A percentile compares a stretch with the other conserved stretches of the same genome.
These are phyloP conservation scores for Begonia masoniana DNA, from an alignment of 306 rosid genomes.

Conservation along the genomic window DNA sequence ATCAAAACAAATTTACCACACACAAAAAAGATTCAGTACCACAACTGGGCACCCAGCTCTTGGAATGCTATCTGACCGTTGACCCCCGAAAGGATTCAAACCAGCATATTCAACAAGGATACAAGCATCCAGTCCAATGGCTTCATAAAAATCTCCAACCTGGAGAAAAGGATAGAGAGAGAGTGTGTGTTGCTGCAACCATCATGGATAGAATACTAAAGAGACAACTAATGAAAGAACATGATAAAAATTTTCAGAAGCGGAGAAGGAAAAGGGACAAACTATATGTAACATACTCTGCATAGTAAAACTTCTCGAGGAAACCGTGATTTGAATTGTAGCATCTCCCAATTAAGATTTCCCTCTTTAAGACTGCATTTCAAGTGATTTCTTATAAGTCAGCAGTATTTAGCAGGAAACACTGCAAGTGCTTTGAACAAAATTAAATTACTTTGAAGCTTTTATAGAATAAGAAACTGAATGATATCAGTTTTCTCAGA, in stretches of 20 bases:
- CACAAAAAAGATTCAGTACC: constrained; percentile 30
- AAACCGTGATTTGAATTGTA: constrained; percentile 87
- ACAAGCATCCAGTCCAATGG: constrained; percentile 85
- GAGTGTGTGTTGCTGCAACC: neutral
- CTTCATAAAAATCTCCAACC: constrained; percentile 97
- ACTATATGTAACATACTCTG: constrained; percentile 40
- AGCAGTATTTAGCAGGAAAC: too few species aligned
- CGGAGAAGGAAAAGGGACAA: too few species aligned
- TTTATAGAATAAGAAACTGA: too few species aligned
- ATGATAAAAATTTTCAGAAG: neutral
- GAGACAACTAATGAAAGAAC: neutral
- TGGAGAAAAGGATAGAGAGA: constrained; percentile 13
- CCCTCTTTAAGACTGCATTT: constrained; percentile 72
- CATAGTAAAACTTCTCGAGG: constrained; percentile 86
- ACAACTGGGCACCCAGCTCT: constrained; percentile 95
- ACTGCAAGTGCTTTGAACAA: too few species aligned
- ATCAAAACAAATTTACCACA: constrained; percentile 7
- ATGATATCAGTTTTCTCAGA: too few species aligned
- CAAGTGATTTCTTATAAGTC: neutral
- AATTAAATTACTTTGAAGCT: too few species aligned
- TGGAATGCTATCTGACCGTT: constrained; percentile 71
- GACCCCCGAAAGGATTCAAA: constrained; percentile 85
- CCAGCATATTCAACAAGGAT: constrained; percentile 89
- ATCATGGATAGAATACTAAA: constrained; percentile 3
- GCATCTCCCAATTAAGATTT: constrained; percentile 71